phyloP scores from a whole-genome alignment of 176 grass and related monocot species.

The Thalia dealbata region DNA sequence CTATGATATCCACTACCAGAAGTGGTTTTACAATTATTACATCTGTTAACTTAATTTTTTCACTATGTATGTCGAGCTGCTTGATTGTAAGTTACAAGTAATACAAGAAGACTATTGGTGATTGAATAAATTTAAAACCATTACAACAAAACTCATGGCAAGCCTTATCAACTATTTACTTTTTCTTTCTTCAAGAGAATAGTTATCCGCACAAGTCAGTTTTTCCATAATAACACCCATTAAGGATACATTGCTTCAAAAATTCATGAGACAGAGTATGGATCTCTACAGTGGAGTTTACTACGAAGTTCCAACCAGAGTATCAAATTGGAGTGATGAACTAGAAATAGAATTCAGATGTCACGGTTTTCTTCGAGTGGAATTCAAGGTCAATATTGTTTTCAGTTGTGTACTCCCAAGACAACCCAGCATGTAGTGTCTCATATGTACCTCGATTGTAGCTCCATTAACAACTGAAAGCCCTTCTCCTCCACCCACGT shows the following conservation, averaged over 20 bases:
- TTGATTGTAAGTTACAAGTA: background rate
- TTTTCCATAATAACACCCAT: no score
- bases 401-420: background rate
- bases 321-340: background rate
- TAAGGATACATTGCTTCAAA: no score
- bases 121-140: no score
- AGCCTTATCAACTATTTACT: background rate
- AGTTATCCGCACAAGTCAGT: no score
- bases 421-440: background rate
- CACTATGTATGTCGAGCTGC: background rate
- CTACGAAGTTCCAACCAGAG: no score
- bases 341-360: background rate
- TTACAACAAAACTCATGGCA: background rate
- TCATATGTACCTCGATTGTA: constrained; percentile 49
- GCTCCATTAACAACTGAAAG: constrained; percentile 67
- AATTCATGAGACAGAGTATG: no score
- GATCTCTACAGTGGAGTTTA: no score
- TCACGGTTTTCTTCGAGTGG: background rate
- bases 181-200: no score
- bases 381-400: background rate
- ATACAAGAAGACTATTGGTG: background rate
- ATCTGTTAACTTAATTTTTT: background rate
- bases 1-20: background rate
- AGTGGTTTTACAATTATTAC: background rate
- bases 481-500: constrained; percentile 25